Evolutionary conservation across 2,329 filamentous ascomycete species (phyloP).

Genomic region (Diaporthe velutina): DNA sequence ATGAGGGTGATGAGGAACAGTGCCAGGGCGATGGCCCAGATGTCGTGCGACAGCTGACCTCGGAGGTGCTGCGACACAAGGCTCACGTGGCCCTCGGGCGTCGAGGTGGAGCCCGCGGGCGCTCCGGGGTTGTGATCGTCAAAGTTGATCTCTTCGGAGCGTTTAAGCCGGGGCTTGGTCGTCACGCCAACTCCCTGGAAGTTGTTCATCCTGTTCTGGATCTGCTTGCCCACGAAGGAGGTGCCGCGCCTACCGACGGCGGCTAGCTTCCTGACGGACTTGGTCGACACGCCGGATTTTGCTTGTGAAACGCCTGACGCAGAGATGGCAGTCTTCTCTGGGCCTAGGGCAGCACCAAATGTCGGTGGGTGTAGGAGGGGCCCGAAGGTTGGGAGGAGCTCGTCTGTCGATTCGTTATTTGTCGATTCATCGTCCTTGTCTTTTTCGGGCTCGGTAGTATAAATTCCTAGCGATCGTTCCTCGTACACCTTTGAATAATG

Average conservation of each 20-base stretch:
- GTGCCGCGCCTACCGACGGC: constrained; percentile 42
- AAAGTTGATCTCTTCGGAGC: constrained; percentile 31
- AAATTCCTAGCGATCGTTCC: constrained; percentile 65
- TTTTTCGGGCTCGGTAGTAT: constrained; percentile 44
- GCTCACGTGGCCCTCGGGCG: constrained; percentile 40
- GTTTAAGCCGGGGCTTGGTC: constrained; percentile 32
- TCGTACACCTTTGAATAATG: constrained; percentile 59
- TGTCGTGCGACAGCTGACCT: constrained; percentile 75
- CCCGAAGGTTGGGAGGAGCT: constrained; percentile 22
- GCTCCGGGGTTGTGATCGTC: constrained; percentile 29
- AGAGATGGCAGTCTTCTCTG: constrained; percentile 27
- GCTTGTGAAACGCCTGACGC: constrained; percentile 36
- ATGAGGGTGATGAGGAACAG: constrained; percentile 72
- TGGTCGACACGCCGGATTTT: constrained; percentile 38
- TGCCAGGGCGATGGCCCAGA: constrained; percentile 75
- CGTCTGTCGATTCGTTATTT: constrained; percentile 6
- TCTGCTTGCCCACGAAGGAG: constrained; percentile 48
- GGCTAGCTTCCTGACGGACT: constrained; percentile 38
- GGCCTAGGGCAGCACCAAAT: not conserved
- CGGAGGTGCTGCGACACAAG: constrained; percentile 64
- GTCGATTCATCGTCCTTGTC: not conserved
- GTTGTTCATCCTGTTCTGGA: constrained; percentile 44
- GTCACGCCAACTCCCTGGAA: constrained; percentile 44
- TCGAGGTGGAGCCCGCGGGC: constrained; percentile 20
- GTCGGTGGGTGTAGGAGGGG: not conserved